Percentiles rank a stretch among this genome's conserved stretches.
Evolutionary conservation across 805 yeast genomes (phyloP).

Genomic region (Yarrowia sp.): DNA sequence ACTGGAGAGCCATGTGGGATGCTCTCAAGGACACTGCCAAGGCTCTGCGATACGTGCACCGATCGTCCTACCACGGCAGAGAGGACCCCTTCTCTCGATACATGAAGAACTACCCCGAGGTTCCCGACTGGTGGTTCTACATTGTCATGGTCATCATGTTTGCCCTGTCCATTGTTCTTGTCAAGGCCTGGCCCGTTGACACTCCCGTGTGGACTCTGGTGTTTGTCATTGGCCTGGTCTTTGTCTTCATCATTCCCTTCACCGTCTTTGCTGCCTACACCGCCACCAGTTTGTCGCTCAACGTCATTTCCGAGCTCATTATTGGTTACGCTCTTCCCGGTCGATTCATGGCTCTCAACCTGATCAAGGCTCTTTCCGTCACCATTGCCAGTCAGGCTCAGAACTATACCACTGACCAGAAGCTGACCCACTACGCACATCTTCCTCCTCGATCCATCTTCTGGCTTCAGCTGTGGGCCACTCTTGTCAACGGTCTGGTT

Average conservation of each 20-base stretch:
- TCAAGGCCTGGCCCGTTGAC: conserved; percentile 44
- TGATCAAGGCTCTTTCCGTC: conserved; percentile 46
- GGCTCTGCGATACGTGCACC: conserved; percentile 6
- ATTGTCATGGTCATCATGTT: conserved; percentile 46
- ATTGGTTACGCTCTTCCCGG: conserved; percentile 70
- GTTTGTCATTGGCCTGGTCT: conserved; percentile 53
- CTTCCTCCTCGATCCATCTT: conserved; percentile 59
- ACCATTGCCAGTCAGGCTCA: conserved; percentile 60
- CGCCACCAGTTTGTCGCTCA: conserved; percentile 54
- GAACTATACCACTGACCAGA: conserved; percentile 54
- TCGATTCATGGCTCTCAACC: conserved; percentile 52
- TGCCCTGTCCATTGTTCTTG: conserved; percentile 45
- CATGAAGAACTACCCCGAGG: conserved; percentile 51
- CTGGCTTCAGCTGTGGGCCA: conserved; percentile 47
- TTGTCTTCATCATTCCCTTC: conserved; percentile 62
- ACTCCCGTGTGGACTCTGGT: conserved; percentile 65
- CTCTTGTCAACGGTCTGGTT: conserved; percentile 42
- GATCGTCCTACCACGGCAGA: conserved; percentile 26
- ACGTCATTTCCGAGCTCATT: conserved; percentile 61
- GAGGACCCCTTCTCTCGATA: conserved; percentile 50
- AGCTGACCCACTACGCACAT: conserved; percentile 58
- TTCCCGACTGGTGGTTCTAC: conserved; percentile 57
- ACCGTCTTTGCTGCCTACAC: conserved; percentile 61
- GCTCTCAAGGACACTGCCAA: conserved; percentile 27
- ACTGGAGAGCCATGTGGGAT: conserved; percentile 31